Percentiles rank a stretch among this genome's conserved stretches.
phyloP scores from a whole-genome alignment of 768 basidiomycete genomes.

The Phylloporus rhodoxanthus region DNA sequence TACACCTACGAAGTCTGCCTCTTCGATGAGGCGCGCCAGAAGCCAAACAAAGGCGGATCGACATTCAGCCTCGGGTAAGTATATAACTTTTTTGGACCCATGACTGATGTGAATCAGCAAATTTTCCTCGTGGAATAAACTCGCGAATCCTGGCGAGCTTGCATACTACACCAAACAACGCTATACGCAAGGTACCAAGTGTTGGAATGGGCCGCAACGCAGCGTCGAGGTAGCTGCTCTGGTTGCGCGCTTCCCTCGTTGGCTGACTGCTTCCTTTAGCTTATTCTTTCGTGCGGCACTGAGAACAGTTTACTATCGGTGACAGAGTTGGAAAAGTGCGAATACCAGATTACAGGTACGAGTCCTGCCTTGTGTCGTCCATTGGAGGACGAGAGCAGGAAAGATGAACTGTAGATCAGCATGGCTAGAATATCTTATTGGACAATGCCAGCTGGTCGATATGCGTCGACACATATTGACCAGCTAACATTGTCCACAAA shows the following conservation, averaged over 20 bases:
- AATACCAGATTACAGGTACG: slow-evolving; percentile 83
- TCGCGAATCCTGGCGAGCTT: slow-evolving; percentile 51
- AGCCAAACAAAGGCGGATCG: slow-evolving; percentile 72
- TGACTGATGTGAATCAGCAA: slow-evolving; percentile 37
- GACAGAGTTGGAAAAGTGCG: slow-evolving; percentile 92
- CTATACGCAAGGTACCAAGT: slow-evolving; percentile 80
- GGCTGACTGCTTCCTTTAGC: slow-evolving; percentile 36
- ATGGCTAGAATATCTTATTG: not conserved
- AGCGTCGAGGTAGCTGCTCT: slow-evolving; percentile 59
- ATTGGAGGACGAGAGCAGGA: slow-evolving; percentile 30
- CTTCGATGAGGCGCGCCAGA: slow-evolving; percentile 85
- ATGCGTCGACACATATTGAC: no score
- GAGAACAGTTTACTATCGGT: slow-evolving; percentile 77
- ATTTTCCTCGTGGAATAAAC: slow-evolving; percentile 75
- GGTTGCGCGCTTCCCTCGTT: not conserved
- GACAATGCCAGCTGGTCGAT: not conserved
- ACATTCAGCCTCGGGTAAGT: slow-evolving; percentile 77
- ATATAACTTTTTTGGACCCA: not conserved
- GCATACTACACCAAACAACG: slow-evolving; percentile 78
- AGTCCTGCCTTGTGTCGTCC: slow-evolving; percentile 74
- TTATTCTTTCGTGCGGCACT: slow-evolving; percentile 77
- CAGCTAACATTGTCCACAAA: no score
- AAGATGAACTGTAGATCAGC: slow-evolving; percentile 25
- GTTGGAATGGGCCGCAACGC: slow-evolving; percentile 95
- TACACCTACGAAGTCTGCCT: slow-evolving; percentile 94